These are phyloP conservation scores for Chalciporus piperatus DNA, from an alignment of 768 basidiomycete species.

Conservation along the genomic window DNA sequence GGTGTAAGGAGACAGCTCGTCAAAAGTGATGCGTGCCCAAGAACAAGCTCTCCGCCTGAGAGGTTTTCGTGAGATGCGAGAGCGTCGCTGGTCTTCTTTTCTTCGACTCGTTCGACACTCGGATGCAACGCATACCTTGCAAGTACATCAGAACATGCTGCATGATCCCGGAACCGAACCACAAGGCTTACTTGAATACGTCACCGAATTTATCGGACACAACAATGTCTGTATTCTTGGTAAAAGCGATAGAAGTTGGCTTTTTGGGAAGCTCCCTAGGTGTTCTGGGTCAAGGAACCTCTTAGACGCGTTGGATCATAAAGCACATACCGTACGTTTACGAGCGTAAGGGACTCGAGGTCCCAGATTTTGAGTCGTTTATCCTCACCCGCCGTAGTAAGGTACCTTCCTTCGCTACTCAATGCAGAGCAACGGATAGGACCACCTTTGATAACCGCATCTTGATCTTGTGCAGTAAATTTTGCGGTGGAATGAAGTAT, in stretches of 20 bases:
- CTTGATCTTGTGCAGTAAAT: conserved; percentile 30
- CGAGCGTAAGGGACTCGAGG: conserved; percentile 49
- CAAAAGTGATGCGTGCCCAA: conserved; percentile 88
- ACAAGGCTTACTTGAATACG: conserved; percentile 64
- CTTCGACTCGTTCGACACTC: conserved; percentile 4
- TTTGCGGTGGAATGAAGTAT: conserved; percentile 45
- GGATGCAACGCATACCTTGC: conserved; percentile 60
- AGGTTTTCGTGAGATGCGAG: conserved; percentile 64
- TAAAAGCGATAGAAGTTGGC: conserved; percentile 67
- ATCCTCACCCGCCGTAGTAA: conserved; percentile 73
- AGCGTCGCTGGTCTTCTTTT: conserved; percentile 33
- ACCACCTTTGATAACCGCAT: conserved; percentile 43
- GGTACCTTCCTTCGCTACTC: conserved; percentile 40
- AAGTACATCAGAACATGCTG: too few relatives aligned
- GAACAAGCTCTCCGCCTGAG: conserved; percentile 63
- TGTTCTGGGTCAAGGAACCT: conserved; percentile 1
- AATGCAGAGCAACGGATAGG: conserved; percentile 60
- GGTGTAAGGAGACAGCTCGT: conserved; percentile 66
- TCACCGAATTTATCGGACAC: conserved; percentile 96
- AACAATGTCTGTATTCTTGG: conserved; percentile 62
- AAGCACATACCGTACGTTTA: conserved; percentile 58
- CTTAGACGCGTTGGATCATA: neutral
- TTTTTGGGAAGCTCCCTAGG: conserved; percentile 80
- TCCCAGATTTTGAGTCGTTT: conserved; percentile 79
- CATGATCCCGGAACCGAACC: too few relatives aligned